Percentiles rank a stretch among this genome's conserved stretches.
Conservation (phyloP, 2,329 filamentous ascomycete genomes). For the Sporothrix luriei region DNA sequence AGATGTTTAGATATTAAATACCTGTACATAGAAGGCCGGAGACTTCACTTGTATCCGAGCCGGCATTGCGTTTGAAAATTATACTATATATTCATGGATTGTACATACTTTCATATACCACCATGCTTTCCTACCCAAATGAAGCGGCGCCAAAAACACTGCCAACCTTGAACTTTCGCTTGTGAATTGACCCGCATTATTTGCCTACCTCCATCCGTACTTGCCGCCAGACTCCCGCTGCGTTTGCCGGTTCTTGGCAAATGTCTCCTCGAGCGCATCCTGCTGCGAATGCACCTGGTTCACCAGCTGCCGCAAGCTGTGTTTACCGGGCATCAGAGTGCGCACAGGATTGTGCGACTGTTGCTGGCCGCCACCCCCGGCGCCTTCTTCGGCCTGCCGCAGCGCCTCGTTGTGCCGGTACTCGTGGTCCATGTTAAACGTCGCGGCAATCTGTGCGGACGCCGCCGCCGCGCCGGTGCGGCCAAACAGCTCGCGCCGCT, state of each 20-base stretch:
- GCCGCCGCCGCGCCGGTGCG: slow-evolving; percentile 53
- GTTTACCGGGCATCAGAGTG: slow-evolving; percentile 81
- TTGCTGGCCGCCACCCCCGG: slow-evolving; percentile 54
- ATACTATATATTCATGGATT: slow-evolving; percentile 2
- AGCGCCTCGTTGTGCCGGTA: slow-evolving; percentile 82
- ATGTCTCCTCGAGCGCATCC: slow-evolving; percentile 86
- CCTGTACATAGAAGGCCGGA: slow-evolving; percentile 16
- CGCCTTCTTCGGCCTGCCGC: slow-evolving; percentile 67
- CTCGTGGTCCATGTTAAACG: slow-evolving; percentile 86
- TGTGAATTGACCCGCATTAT: background rate
- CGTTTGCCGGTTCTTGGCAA: slow-evolving; percentile 77
- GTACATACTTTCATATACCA: slow-evolving; percentile 3
- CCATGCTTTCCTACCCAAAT: background rate
- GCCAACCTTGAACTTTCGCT: background rate
- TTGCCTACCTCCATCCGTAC: slow-evolving; percentile 75
- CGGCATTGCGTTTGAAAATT: background rate
- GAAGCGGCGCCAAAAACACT: background rate
- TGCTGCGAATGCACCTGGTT: slow-evolving; percentile 79
- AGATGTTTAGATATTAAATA: background rate
- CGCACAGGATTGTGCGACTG: slow-evolving; percentile 81
- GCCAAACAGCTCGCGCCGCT: slow-evolving; percentile 83
- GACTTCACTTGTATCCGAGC: background rate
- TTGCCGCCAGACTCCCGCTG: slow-evolving; percentile 77
- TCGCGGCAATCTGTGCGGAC: slow-evolving; percentile 69
- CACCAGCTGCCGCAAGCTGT: slow-evolving; percentile 84